These are phyloP conservation scores for Diaporthe humulicola DNA, from an alignment of 2,329 filamentous ascomycete species.

Conservation along the genomic window DNA sequence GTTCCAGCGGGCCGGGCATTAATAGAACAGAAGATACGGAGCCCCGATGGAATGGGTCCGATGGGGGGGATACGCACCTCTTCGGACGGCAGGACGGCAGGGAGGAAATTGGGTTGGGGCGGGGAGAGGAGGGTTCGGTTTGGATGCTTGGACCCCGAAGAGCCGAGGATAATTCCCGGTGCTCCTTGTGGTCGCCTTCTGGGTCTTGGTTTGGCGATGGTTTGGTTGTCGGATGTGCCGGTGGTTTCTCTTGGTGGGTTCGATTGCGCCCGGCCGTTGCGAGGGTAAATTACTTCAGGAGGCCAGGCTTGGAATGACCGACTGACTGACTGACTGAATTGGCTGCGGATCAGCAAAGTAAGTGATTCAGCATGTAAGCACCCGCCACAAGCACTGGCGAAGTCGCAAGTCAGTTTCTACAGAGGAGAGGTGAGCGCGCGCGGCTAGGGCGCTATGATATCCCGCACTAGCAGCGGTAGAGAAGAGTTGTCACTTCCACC, in stretches of 20 bases:
- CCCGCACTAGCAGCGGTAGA: conserved; percentile 11
- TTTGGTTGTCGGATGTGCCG: conserved; percentile 6
- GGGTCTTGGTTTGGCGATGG: conserved; percentile 4
- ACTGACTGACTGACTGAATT: neutral
- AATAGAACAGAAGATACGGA: conserved; percentile 21
- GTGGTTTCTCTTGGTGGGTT: neutral
- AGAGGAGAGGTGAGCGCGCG: neutral
- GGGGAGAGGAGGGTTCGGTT: neutral
- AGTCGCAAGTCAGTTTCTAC: neutral
- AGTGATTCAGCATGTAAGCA: neutral
- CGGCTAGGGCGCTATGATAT: conserved; percentile 15
- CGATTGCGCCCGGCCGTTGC: neutral
- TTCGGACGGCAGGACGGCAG: conserved; percentile 6
- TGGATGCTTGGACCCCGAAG: conserved; percentile 7
- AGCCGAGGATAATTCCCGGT: conserved; percentile 7
- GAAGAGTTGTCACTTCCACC: neutral
- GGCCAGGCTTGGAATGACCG: neutral
- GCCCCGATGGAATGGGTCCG: conserved; percentile 19
- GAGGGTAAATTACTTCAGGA: neutral
- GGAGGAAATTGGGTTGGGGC: conserved; percentile 5
- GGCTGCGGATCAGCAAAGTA: conserved; percentile 5
- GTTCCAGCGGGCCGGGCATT: neutral
- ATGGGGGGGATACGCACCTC: conserved; percentile 6
- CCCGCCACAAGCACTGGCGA: too few species aligned
- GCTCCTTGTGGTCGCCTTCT: neutral